Percentiles rank a stretch among this genome's conserved stretches.
phyloP scores from a whole-genome alignment of 495 filamentous ascomycete genomes.

The Xylaria telfairii region DNA sequence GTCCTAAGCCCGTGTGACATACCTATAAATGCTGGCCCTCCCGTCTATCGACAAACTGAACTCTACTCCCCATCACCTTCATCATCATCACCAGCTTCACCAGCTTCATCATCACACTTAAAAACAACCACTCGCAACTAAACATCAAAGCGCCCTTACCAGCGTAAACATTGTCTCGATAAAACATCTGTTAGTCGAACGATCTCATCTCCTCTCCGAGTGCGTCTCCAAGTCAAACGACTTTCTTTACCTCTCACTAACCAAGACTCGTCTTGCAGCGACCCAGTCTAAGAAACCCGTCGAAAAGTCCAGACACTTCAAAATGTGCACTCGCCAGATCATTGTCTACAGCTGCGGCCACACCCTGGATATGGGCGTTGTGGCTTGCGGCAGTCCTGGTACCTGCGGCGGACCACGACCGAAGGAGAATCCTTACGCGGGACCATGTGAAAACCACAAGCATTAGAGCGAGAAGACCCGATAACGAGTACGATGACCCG shows the following conservation, averaged over 20 bases:
- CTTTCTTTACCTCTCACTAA: background rate
- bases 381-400: slow-evolving; percentile 6
- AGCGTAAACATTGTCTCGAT: background rate
- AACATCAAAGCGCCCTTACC: background rate
- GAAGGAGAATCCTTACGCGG: slow-evolving; percentile 6
- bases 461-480: background rate
- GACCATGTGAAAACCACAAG: slow-evolving; percentile 13
- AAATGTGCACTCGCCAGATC: slow-evolving; percentile 27
- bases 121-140: background rate
- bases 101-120: slow-evolving; percentile 2
- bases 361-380: slow-evolving; percentile 11
- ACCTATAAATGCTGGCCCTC: slow-evolving; percentile 27
- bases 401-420: slow-evolving; percentile 9
- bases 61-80: slow-evolving; percentile 12
- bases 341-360: slow-evolving; percentile 21
- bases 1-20: slow-evolving; percentile 2
- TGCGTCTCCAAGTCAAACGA: background rate
- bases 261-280: background rate
- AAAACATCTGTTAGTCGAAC: background rate
- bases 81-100: slow-evolving; percentile 10
- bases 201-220: slow-evolving; percentile 1
- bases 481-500: background rate
- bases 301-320: slow-evolving; percentile 18
- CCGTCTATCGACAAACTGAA: slow-evolving; percentile 12
- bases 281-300: background rate